Evolutionary conservation across 169 alveolate species (phyloP).

Genomic region (Amoebophrya sp.): DNA sequence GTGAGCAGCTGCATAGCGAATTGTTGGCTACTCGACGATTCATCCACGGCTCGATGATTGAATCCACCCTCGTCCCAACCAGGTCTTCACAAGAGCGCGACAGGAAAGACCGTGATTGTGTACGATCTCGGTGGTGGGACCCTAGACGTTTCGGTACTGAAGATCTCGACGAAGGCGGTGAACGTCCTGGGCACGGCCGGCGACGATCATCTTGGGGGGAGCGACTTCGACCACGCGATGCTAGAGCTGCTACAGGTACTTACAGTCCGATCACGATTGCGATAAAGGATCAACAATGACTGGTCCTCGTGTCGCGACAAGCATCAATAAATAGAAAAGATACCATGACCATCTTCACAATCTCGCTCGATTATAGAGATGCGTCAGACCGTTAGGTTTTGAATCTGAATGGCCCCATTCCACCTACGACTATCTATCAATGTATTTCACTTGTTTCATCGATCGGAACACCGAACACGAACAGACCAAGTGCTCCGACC

Average conservation of each 20-base stretch:
- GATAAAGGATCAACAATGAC: not conserved
- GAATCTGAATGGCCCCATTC: no score
- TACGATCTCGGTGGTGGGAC: not conserved
- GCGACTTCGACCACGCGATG: conserved; percentile 59
- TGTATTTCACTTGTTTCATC: not conserved
- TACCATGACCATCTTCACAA: no score
- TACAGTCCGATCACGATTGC: not conserved
- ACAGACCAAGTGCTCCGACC: not conserved
- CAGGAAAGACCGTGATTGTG: not conserved
- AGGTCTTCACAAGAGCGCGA: not conserved
- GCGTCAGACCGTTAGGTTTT: no score
- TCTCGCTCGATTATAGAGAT: no score
- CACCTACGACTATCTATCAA: not conserved
- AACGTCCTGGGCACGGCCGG: conserved; percentile 91
- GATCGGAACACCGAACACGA: not conserved
- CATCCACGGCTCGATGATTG: no score
- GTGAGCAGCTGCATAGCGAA: no score
- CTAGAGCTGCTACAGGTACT: not conserved
- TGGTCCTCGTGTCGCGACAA: no score
- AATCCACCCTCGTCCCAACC: no score
- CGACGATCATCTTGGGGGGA: conserved; percentile 95
- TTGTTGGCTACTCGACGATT: no score
- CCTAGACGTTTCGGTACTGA: not conserved
- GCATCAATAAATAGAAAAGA: no score
- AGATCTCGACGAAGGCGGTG: conserved; percentile 78